Evolutionary conservation across 2,329 filamentous ascomycete species (phyloP).

Genomic region (Fusarium continuum): DNA sequence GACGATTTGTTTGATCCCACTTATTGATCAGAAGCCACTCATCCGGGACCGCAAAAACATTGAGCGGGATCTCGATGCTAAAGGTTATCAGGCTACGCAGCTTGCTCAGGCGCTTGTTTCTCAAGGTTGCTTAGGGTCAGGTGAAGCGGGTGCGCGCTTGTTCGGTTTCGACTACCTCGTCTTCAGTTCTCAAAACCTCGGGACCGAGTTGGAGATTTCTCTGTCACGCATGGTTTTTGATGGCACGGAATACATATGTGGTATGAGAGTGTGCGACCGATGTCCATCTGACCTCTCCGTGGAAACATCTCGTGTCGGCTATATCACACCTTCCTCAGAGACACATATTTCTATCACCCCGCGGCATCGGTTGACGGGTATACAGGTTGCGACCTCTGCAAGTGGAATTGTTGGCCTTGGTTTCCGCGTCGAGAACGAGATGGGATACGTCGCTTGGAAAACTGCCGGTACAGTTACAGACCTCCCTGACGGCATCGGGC

Average conservation of each 20-base stretch:
- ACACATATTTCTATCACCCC: not conserved
- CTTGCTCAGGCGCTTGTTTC: not conserved
- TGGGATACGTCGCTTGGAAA: accelerated
- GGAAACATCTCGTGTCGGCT: not conserved
- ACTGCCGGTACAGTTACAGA: not conserved
- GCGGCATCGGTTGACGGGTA: not conserved
- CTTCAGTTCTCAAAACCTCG: not conserved
- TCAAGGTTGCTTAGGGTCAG: no score
- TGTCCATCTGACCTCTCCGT: no score
- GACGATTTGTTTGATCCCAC: not conserved
- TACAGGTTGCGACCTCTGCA: not conserved
- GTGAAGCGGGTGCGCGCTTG: not conserved
- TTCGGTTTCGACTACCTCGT: not conserved
- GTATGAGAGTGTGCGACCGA: slow-evolving; percentile 9
- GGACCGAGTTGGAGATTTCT: not conserved
- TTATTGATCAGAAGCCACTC: not conserved
- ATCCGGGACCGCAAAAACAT: accelerated
- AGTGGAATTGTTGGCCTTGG: slow-evolving; percentile 4
- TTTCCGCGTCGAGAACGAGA: not conserved
- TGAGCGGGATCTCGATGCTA: not conserved
- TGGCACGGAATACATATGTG: not conserved
- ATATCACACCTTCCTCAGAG: not conserved
- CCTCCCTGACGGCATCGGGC: not conserved
- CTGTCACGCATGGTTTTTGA: not conserved
- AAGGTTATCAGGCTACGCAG: not conserved